These are phyloP conservation scores for Xenosphaeropsis pyriputrescens DNA, from an alignment of 2,329 filamentous ascomycete species.

Conservation along the genomic window DNA sequence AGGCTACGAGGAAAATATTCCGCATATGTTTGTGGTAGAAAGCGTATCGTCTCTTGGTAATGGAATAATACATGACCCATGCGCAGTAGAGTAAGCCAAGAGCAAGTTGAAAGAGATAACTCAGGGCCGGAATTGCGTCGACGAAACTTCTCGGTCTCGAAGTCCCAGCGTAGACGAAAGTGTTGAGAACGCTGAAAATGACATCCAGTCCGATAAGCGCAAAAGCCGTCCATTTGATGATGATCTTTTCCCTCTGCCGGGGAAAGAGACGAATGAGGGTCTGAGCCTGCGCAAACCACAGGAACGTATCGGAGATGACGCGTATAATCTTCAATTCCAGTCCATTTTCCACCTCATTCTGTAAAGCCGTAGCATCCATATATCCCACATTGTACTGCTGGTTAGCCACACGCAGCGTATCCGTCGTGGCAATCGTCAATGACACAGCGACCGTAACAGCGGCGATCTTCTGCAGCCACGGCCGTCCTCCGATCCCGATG, in stretches of 20 bases:
- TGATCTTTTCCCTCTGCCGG: conserved; percentile 89
- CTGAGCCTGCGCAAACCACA: conserved; percentile 96
- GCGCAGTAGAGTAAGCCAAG: conserved; percentile 58
- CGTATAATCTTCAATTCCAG: conserved; percentile 80
- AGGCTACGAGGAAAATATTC: conserved; percentile 52
- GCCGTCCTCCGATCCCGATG: conserved; percentile 77
- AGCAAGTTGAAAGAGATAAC: conserved; percentile 57
- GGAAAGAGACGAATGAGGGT: conserved; percentile 92
- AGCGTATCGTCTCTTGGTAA: conserved; percentile 56
- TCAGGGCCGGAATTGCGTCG: conserved; percentile 73
- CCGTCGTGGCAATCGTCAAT: conserved; percentile 81
- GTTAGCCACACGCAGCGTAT: conserved; percentile 78
- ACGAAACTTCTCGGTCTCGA: conserved; percentile 62
- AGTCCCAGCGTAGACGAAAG: conserved; percentile 50
- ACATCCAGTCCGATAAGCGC: conserved; percentile 83
- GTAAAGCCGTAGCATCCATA: conserved; percentile 65
- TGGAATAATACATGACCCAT: conserved; percentile 60
- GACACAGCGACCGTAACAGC: conserved; percentile 66
- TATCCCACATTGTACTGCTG: conserved; percentile 65
- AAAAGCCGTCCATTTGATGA: conserved; percentile 98
- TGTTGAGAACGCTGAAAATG: conserved; percentile 83
- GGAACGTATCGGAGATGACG: conserved; percentile 86
- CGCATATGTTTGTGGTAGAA: conserved; percentile 61
- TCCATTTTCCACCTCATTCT: conserved; percentile 67
- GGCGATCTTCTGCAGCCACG: conserved; percentile 82